Conservation (phyloP, 257 asterid species). For the Solanum infundibuliforme region DNA sequence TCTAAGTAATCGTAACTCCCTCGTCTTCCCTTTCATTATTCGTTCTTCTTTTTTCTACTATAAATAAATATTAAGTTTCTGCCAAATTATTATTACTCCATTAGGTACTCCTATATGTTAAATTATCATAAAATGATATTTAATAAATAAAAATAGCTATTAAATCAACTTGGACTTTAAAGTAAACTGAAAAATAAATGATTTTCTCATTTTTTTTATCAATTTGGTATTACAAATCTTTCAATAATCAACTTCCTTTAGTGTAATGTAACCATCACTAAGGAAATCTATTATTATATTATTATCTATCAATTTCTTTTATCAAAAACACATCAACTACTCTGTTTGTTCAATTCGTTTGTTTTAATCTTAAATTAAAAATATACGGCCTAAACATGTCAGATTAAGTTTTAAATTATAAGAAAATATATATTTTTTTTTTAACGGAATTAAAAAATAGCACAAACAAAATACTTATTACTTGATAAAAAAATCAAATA, state of each 20-base stretch:
- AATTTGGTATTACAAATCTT: background rate
- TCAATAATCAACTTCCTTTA: background rate
- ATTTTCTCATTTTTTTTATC: background rate
- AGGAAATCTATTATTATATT: background rate
- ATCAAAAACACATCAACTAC: background rate
- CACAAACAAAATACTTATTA: background rate
- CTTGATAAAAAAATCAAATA: background rate
- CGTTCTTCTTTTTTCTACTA: background rate
- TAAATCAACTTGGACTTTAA: background rate
- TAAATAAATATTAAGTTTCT: background rate
- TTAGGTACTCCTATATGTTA: background rate
- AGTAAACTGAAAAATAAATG: background rate
- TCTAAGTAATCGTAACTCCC: background rate
- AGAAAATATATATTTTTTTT: no score
- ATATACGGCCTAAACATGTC: background rate
- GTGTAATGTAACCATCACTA: background rate
- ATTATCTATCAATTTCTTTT: background rate
- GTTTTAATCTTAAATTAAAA: background rate
- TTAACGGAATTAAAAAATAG: background rate
- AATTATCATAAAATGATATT: background rate
- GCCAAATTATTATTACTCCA: background rate
- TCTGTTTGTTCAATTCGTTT: accelerated
- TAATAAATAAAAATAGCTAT: background rate
- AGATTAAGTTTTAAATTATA: no score
- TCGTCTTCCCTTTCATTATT: background rate